Base-by-base conservation (phyloP, 139 green algal species). In the Chlamydomonas sp. region DNA sequence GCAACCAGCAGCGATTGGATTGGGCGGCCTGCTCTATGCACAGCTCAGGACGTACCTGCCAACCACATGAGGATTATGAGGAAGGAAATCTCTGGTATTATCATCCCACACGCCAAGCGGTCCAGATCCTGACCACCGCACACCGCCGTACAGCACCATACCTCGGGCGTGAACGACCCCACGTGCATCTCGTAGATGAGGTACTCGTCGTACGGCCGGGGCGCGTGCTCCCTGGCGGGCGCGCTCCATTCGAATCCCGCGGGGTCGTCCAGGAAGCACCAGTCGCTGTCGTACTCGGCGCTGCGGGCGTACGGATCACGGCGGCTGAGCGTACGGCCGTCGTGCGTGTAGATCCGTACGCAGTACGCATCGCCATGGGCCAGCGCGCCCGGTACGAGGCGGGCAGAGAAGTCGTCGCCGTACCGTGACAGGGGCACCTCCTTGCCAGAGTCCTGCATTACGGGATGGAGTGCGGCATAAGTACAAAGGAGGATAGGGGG, bases 121-220 rank as follows among this genome's bases (percentile, higher is more conserved):
- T 49, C 31, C 31, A 49, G 31, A 49, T 49, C 31, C 31, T 49
- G 31, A 49, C 31, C 31, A 49, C 31, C 31, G 31, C 31, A 49
- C 31, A 49, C 31, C 31, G 31, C 31, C 31, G 31, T 49, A 49
- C 31, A 49, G 31, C 31, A 49, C 3, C 77, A 0, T 62, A 89
- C 85, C 78, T 94, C 88, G 16, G 83, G 83, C 1, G 94, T 96
- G 90, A 96, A 96, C 20, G 86, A 91, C 67, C 95, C 94, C 2
- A 96, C 78, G 69, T 96, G 94, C 87, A 96, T 89, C 93, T 97
- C 91, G 77, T 97, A 97, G 68, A 97, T 95, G 62, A 95, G 61
- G 71, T 84, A 92, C 62, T 90, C n/a, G 49, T 92, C 88, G 31
- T 80, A 89, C 14, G 90, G 60, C 68, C 80, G 92, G 4, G 88